A percentile compares a stretch with the other conserved stretches of the same genome.
Conservation (phyloP, 202 grass and related monocot genomes). For the Carex arenaria region DNA sequence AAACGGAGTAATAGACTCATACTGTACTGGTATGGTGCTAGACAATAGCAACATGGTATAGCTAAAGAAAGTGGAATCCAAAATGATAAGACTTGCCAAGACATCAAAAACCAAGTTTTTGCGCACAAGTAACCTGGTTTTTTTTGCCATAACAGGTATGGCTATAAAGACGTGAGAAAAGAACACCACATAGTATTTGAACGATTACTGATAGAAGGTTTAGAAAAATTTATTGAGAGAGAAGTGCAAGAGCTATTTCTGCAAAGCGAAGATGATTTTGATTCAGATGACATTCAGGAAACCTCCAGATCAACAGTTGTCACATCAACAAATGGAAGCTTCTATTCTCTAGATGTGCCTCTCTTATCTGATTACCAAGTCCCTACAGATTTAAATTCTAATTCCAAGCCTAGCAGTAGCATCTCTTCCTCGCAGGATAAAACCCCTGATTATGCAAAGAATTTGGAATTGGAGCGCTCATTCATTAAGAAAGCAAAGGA, state of each 20-base stretch:
- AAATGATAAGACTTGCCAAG: neutral
- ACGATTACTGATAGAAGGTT: conserved; percentile 65
- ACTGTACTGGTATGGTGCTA: neutral
- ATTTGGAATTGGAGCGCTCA: conserved; percentile 75
- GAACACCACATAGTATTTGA: conserved; percentile 75
- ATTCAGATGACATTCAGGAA: conserved; percentile 55
- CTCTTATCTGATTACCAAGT: conserved; percentile 53
- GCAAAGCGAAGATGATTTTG: conserved; percentile 62
- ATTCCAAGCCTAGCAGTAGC: conserved; percentile 1
- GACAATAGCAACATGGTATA: neutral
- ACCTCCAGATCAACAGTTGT: conserved; percentile 47
- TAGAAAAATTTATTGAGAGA: conserved; percentile 70
- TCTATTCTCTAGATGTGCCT: conserved; percentile 69
- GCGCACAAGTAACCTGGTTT: neutral
- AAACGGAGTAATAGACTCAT: neutral
- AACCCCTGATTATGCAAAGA: conserved; percentile 43
- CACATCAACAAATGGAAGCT: conserved; percentile 55
- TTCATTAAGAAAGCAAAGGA: conserved; percentile 73
- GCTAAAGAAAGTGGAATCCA: neutral
- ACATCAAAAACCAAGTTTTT: neutral
- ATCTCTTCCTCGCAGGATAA: conserved; percentile 33
- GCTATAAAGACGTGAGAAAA: conserved; percentile 88
- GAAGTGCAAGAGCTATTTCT: conserved; percentile 74
- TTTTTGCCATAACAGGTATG: conserved; percentile 47
- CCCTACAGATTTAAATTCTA: neutral